These are phyloP conservation scores for Alternaria arborescens DNA, from an alignment of 2,329 filamentous ascomycete species.

Conservation along the genomic window DNA sequence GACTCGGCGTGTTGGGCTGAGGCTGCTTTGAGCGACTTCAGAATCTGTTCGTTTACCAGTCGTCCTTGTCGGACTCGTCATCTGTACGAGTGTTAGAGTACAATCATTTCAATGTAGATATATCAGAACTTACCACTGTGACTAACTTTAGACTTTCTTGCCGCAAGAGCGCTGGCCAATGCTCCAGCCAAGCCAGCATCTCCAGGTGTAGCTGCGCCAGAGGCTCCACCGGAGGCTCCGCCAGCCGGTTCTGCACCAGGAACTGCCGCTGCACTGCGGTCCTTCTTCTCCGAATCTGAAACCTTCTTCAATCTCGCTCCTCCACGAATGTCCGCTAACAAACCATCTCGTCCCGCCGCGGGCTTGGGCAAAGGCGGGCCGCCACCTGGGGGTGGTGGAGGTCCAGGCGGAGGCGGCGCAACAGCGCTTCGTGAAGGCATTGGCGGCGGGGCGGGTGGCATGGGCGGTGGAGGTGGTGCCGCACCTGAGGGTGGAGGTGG, in stretches of 20 bases:
- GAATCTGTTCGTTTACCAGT: constrained; percentile 63
- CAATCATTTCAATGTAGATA: constrained; percentile 3
- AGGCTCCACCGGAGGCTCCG: constrained; percentile 59
- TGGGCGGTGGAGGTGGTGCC: constrained; percentile 44
- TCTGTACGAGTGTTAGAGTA: constrained; percentile 61
- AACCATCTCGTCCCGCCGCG: constrained; percentile 63
- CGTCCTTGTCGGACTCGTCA: constrained; percentile 79
- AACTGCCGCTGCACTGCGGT: constrained; percentile 72
- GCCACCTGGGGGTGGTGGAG: constrained; percentile 39
- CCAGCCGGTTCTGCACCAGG: constrained; percentile 56
- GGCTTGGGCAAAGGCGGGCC: constrained; percentile 47
- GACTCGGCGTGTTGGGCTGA: constrained; percentile 3
- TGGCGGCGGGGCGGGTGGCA: constrained; percentile 53
- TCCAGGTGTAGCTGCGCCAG: constrained; percentile 39
- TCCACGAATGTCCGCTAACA: constrained; percentile 76
- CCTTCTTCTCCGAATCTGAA: constrained; percentile 72
- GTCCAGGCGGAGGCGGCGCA: constrained; percentile 43
- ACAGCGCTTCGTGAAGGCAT: constrained; percentile 38
- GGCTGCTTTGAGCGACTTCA: background rate
- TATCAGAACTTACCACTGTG: constrained; percentile 75
- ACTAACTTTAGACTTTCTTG: constrained; percentile 91
- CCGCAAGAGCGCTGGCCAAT: constrained; percentile 82
- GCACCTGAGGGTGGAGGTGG: constrained; percentile 11
- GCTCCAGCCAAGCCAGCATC: constrained; percentile 57
- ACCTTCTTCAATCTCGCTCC: constrained; percentile 76